These are phyloP conservation scores for Naegleria fowleri DNA, from an alignment of 208 protist species.

Conservation along the genomic window DNA sequence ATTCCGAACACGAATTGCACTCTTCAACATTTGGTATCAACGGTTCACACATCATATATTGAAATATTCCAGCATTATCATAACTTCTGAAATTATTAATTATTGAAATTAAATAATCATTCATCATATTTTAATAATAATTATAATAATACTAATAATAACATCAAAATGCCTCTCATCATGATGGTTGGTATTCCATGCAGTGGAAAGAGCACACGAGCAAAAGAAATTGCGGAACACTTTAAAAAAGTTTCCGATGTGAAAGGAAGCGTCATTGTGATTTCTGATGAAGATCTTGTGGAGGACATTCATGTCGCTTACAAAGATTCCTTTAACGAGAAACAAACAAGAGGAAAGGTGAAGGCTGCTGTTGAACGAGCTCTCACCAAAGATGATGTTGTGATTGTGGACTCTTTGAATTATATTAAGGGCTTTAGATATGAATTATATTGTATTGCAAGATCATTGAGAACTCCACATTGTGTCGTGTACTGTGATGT, in stretches of 20 bases:
- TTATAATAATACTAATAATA: too few species aligned
- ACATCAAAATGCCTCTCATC: constrained; percentile 30
- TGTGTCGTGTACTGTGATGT: constrained; percentile 22
- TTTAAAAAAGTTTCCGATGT: neutral
- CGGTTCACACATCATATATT: too few species aligned
- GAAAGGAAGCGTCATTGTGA: neutral
- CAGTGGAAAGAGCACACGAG: constrained; percentile 22
- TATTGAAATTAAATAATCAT: too few species aligned
- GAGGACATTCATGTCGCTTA: neutral
- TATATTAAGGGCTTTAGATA: constrained; percentile 35
- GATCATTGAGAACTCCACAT: neutral
- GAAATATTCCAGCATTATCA: too few species aligned
- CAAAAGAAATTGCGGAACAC: neutral
- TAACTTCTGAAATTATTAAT: too few species aligned
- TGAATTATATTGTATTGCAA: constrained; percentile 26
- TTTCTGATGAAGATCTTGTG: neutral
- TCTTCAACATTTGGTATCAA: too few species aligned
- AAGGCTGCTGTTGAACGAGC: neutral
- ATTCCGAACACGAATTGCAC: too few species aligned
- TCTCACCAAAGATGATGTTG: neutral
- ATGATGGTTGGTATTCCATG: constrained; percentile 10
- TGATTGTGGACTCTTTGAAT: constrained; percentile 30
- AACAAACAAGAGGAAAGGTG: constrained; percentile 25
- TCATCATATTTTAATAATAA: too few species aligned
- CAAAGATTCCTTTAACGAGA: constrained; percentile 18